Base-by-base conservation (phyloP, 768 basidiomycete genomes). In the Rhodotorula babjevae region DNA sequence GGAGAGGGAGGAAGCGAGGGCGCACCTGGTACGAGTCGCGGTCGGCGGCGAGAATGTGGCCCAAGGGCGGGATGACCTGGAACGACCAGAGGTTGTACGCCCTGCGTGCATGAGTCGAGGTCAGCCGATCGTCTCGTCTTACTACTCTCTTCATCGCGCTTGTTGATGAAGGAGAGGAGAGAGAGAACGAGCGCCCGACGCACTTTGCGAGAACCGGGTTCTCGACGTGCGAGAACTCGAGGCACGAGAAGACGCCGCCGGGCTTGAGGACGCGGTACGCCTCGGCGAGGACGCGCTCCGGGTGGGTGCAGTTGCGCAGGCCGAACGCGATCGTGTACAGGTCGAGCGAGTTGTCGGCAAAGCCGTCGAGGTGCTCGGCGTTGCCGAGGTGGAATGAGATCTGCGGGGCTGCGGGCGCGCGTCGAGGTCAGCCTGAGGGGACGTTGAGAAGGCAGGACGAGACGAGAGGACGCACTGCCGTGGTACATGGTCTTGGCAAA, bases 401-500 rank as follows among this genome's bases (percentile, higher is more conserved):
- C 63, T 77, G 77, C 4, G 76, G 76, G 42, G 73, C 74, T 77
- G 73, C 79, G 91, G 90, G 74, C 25, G 89, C 87, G 12, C 0
- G 29, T 25, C 49, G 12, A 19, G 25, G 50, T 3, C 23, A 44
- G 18, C 5, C 36, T 36, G 5, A 5, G 31, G 7, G 60, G 1
- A 19, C 19, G 29, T n/a, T n/a, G n/a, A n/a, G n/a, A n/a, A 47
- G 36, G 29, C 55, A 53, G 57, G 56, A 52, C 31, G 33, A 58
- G 64, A 23, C 0, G 46, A 18, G 10, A 25, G 40, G 82, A 77
- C 82, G 75, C 77, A 97, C 95, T 95, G 78, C 91, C 92, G 82
- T 98, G 90, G 81, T 98, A 99, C 90, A 99, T 94, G 2, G 95
- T 98, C 85, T 91, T 89, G 77, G 93, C 93, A 81, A 97, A 93